Evolutionary conservation across 768 basidiomycete species (phyloP).

Genomic region (Agaricus subrufescens): DNA sequence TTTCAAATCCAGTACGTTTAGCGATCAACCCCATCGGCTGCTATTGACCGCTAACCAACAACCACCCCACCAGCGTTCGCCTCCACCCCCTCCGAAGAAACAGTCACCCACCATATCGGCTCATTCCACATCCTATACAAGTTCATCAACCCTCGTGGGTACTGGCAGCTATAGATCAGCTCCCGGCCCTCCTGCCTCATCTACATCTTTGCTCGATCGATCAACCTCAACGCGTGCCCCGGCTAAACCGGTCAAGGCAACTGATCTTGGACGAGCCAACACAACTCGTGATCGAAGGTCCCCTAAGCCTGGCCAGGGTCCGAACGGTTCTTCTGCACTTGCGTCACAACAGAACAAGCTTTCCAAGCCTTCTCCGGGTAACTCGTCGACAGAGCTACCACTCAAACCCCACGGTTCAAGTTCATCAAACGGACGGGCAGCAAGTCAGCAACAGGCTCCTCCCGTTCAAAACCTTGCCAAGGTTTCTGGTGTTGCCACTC

Average conservation of each 20-base stretch:
- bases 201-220: conserved; percentile 73
- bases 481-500: conserved; percentile 71
- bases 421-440: conserved; percentile 23
- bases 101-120: conserved; percentile 20
- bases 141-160: conserved; percentile 23
- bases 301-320: conserved; percentile 24
- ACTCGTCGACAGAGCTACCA: conserved; percentile 55
- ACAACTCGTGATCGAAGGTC: conserved; percentile 63
- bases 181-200: conserved; percentile 64
- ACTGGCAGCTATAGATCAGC: conserved; percentile 69
- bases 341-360: conserved; percentile 27
- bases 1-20: conserved; percentile 51
- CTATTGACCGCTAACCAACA: conserved; percentile 9
- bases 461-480: conserved; percentile 66
- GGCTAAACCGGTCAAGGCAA: conserved; percentile 39
- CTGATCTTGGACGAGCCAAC: conserved; percentile 60
- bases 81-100: conserved; percentile 48
- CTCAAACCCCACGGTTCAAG: conserved; percentile 31
- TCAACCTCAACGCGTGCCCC: conserved; percentile 84
- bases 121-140: conserved; percentile 21
- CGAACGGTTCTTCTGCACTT: conserved; percentile 16
- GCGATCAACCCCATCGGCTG: conserved; percentile 13
- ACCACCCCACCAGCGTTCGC: conserved; percentile 32
- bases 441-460: conserved; percentile 51
- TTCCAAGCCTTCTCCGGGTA: conserved; percentile 52